Conservation (phyloP, 805 yeast species). For the Wickerhamia fluorescens region DNA sequence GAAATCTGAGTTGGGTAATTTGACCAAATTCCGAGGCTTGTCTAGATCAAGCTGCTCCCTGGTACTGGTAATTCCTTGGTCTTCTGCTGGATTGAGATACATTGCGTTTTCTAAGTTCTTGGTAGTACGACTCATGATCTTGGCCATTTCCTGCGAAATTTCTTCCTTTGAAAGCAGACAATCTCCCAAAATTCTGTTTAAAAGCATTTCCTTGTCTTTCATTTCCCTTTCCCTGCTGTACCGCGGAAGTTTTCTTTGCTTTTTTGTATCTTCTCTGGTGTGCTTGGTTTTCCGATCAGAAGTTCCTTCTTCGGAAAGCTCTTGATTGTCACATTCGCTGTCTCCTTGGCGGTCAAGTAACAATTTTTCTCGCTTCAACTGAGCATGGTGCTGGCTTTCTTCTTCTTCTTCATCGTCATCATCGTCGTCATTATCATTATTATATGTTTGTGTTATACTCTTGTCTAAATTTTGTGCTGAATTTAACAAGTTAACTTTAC, state of each 20-base stretch:
- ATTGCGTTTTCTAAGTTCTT: constrained; percentile 13
- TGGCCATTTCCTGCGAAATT: constrained; percentile 13
- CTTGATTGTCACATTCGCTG: background rate
- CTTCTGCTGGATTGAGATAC: constrained; percentile 14
- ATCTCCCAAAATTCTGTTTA: constrained; percentile 23
- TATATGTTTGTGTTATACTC: background rate
- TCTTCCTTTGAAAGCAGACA: constrained; percentile 24
- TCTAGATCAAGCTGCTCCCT: constrained; percentile 15
- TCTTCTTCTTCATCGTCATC: background rate
- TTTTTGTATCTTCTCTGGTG: background rate
- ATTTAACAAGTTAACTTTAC: too few relatives aligned
- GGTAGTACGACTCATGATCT: constrained; percentile 17
- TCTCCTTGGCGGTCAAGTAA: background rate
- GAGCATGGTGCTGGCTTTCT: background rate
- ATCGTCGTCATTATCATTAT: background rate
- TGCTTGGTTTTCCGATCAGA: background rate
- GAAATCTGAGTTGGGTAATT: constrained; percentile 49
- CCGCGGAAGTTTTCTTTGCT: background rate
- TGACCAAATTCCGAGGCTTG: constrained; percentile 43
- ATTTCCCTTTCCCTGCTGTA: background rate
- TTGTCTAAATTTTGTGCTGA: too few relatives aligned
- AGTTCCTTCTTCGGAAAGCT: background rate
- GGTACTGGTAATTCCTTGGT: constrained; percentile 8
- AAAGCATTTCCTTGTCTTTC: constrained; percentile 11
- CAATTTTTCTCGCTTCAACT: too few relatives aligned